A percentile compares a stretch with the other conserved stretches of the same genome.
Conservation (phyloP, 768 basidiomycete species). For the Mycena belliarum region DNA sequence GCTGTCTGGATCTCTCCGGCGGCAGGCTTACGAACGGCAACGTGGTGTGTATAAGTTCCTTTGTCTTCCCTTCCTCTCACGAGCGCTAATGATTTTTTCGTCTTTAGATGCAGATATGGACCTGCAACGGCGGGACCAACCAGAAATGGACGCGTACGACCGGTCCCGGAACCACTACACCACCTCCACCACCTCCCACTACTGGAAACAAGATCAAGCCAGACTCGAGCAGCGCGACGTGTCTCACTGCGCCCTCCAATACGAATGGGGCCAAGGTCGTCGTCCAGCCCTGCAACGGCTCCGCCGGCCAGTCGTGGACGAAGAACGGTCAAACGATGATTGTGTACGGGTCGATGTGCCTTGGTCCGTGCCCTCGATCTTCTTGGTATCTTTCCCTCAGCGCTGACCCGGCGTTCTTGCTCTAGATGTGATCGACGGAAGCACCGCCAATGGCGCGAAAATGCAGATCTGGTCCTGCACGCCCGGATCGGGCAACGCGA, state of each 20-base stretch:
- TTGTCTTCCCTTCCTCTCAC: not conserved
- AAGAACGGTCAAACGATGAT: constrained; percentile 1
- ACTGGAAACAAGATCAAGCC: not conserved
- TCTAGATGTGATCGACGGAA: constrained; percentile 21
- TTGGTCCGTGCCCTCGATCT: constrained; percentile 12
- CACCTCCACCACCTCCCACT: not conserved
- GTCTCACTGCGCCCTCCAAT: not conserved
- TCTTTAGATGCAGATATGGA: constrained; percentile 1
- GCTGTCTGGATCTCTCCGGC: not conserved
- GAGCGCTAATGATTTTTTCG: not conserved
- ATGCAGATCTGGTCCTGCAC: constrained; percentile 27
- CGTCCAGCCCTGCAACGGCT: constrained; percentile 5
- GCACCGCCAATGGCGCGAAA: constrained; percentile 24
- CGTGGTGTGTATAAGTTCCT: not conserved
- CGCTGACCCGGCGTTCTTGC: not conserved
- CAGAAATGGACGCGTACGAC: constrained; percentile 10
- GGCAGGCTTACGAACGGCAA: constrained; percentile 23
- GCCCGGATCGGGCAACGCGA: constrained; percentile 9
- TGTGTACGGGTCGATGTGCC: constrained; percentile 20
- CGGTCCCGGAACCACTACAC: not conserved
- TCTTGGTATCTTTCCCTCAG: not conserved
- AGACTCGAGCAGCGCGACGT: not conserved
- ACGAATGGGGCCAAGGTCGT: not conserved
- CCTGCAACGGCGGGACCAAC: not conserved
- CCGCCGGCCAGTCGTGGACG: constrained; percentile 4